A percentile compares a stretch with the other conserved stretches of the same genome.
Evolutionary conservation across 129 eudicot genomes (phyloP).

Genomic region (Apium graveolens): DNA sequence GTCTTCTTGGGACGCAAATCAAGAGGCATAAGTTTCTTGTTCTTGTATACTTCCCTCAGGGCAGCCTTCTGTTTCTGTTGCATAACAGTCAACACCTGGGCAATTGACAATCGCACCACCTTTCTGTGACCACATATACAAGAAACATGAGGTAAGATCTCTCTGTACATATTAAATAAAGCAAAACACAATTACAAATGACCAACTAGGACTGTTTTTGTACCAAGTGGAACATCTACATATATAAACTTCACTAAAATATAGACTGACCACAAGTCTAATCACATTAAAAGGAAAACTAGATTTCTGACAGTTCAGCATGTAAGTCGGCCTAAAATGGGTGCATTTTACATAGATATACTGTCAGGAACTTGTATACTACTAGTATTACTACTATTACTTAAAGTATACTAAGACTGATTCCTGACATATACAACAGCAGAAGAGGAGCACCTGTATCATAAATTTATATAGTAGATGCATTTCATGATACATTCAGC

Average conservation of each 20-base stretch:
- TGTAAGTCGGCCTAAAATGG: neutral
- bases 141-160: neutral
- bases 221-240: neutral
- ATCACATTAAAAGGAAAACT: neutral
- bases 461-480: neutral
- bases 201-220: neutral
- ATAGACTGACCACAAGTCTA: too few relatives aligned
- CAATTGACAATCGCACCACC: slow-evolving; percentile 52
- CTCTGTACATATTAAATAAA: neutral
- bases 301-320: neutral
- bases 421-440: neutral
- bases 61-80: slow-evolving; percentile 61
- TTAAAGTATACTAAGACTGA: too few relatives aligned
- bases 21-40: slow-evolving; percentile 56
- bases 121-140: slow-evolving; percentile 28
- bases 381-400: too few relatives aligned
- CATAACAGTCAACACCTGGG: slow-evolving; percentile 58
- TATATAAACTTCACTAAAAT: neutral
- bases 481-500: neutral
- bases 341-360: neutral
- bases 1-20: slow-evolving; percentile 59
- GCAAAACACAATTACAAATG: neutral
- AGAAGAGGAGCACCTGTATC: neutral
- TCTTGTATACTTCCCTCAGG: slow-evolving; percentile 62
- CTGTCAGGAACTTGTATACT: too few relatives aligned